Evolutionary conservation across 2,329 filamentous ascomycete genomes (phyloP), one percentile per base, ranked within the genome.

Genomic region (Neophaeococcomyces mojaviensis): DNA sequence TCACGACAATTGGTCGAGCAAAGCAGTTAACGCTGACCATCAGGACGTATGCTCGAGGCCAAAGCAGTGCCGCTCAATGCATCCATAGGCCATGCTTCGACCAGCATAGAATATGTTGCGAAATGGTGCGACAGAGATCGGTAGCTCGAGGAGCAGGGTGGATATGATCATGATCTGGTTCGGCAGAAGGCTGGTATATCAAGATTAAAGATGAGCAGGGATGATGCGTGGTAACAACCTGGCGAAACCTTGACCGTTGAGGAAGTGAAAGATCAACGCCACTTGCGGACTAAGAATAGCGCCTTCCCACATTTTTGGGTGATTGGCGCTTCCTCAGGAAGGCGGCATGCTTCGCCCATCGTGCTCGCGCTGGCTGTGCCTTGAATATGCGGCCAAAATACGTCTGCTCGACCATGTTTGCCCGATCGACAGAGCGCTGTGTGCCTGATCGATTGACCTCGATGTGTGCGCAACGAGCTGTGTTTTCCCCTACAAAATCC

Each of bases 141-240:
- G 33, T 16, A 16, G 32, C 31, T 44, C 41, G 26, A 44, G 24
- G 18, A 19, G 13, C n/a, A 26, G 24, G 41, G 9, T 44, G 41
- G 41, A 37, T 44, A 44, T 44, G 41, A 10, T 5, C 24, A 28
- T 28, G 5, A 28, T 44, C 41, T 44, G 32, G 9, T 20, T 28
- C 34, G 22, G 10, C 24, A 30, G 41, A 37, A 44, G 41, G 41
- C 41, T 44, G 41, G 41, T 34, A 31, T 44, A 44, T 44, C 41
- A 19, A 43, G 40, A 34, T 18, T 26, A 6, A 20, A 39, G 13
- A n/a, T 28, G 37, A 24, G 31, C 28, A 35, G 39, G 39, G 39
- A 39, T 24, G 19, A 24, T 22, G 22, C 18, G 18, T 16, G 15
- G 26, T 20, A 26, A 4, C 22, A 40, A 26, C 26, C 20, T 3